These are phyloP conservation scores for Thermomucor indicae-seudaticae DNA, from an alignment of 371 early-diverging fungal genomes.

Conservation along the genomic window DNA sequence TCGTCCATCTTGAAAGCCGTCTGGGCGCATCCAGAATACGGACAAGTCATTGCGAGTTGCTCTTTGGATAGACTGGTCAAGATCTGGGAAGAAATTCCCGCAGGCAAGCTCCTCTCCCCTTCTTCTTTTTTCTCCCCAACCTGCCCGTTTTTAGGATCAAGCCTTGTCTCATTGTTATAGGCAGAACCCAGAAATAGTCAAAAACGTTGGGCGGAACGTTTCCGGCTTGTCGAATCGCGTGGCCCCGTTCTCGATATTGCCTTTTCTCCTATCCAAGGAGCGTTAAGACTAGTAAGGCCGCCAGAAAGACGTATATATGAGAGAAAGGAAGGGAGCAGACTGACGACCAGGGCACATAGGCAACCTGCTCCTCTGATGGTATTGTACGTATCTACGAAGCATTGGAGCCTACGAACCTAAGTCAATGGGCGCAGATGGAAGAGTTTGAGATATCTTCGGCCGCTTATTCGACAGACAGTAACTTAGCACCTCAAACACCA, in stretches of 20 bases:
- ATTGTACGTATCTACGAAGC: constrained; percentile 89
- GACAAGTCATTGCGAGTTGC: constrained; percentile 87
- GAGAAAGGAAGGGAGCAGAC: not conserved
- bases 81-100: constrained; percentile 88
- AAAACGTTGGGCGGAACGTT: constrained; percentile 64
- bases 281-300: constrained; percentile 68
- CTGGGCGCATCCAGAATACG: constrained; percentile 95
- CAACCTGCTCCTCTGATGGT: constrained; percentile 85
- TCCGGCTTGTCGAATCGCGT: constrained; percentile 65
- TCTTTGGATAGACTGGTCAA: constrained; percentile 88
- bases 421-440: constrained; percentile 80
- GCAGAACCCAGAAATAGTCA: constrained; percentile 64
- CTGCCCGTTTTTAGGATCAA: not conserved
- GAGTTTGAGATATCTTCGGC: constrained; percentile 47
- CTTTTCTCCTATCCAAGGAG: constrained; percentile 81
- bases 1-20: constrained; percentile 77
- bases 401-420: constrained; percentile 73
- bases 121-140: not conserved
- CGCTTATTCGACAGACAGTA: not conserved
- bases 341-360: constrained; percentile 51
- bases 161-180: not conserved
- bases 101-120: constrained; percentile 28
- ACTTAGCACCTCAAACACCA: constrained; percentile 4
- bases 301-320: not conserved
- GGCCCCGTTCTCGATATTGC: constrained; percentile 84